phyloP scores from a whole-genome alignment of 169 alveolate genomes.

The Perkinsus chesapeaki region DNA sequence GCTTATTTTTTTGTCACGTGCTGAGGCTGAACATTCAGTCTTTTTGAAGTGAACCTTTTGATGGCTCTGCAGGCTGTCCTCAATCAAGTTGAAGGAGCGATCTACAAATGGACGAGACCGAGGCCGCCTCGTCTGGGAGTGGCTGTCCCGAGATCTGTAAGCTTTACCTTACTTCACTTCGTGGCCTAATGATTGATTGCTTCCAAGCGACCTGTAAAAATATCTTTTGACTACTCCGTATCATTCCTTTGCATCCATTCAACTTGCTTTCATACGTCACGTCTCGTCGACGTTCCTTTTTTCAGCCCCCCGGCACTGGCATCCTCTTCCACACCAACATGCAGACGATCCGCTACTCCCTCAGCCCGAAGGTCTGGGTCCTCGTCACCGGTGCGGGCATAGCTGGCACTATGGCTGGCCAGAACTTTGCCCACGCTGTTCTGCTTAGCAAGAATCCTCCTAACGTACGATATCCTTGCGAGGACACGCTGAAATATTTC shows the following conservation, averaged over 20 bases:
- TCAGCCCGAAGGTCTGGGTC: background rate
- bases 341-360: background rate
- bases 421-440: background rate
- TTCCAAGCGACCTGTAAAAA: no score
- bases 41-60: background rate
- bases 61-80: background rate
- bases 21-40: no score
- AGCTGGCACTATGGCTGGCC: background rate
- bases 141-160: background rate
- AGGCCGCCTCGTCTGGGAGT: background rate
- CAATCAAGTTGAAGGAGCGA: background rate
- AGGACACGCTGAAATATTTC: background rate
- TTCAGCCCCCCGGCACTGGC: conserved; percentile 1
- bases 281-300: background rate
- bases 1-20: background rate
- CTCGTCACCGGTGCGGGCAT: background rate
- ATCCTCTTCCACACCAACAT: background rate
- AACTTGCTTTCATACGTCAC: background rate
- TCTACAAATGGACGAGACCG: background rate
- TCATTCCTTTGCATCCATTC: background rate
- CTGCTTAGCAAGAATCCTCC: conserved; percentile 1
- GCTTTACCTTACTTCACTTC: no score
- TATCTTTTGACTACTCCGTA: no score
- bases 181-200: no score
- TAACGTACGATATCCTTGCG: background rate